These are phyloP conservation scores for Coemansia sp. DNA, from an alignment of 192 early-diverging fungal genomes.

Conservation along the genomic window DNA sequence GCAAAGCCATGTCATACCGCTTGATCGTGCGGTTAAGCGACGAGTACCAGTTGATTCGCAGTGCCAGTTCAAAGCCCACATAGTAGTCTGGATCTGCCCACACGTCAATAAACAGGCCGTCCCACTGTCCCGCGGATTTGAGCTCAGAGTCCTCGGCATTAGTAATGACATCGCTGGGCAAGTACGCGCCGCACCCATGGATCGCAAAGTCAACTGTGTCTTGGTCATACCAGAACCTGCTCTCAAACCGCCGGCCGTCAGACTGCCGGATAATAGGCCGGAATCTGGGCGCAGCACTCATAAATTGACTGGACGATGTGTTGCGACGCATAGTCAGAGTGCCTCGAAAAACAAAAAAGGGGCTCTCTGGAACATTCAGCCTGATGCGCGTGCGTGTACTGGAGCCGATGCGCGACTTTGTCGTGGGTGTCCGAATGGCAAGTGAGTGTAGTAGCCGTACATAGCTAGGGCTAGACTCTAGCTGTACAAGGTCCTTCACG, in stretches of 20 bases:
- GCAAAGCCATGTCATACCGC: constrained; percentile 70
- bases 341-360: constrained; percentile 48
- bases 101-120: constrained; percentile 46
- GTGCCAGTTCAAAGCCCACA: constrained; percentile 38
- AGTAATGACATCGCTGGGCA: constrained; percentile 24
- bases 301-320: neutral
- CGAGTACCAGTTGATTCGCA: constrained; percentile 69
- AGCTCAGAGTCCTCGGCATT: constrained; percentile 1
- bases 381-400: constrained; percentile 39
- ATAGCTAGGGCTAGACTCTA: constrained; percentile 18
- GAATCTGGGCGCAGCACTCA: constrained; percentile 17
- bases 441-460: constrained; percentile 15
- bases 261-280: constrained; percentile 44
- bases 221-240: constrained; percentile 52
- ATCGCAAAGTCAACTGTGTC: constrained; percentile 40
- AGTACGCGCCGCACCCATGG: constrained; percentile 55
- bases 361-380: constrained; percentile 49
- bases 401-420: neutral
- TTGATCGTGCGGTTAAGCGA: constrained; percentile 70
- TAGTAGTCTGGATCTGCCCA: constrained; percentile 39
- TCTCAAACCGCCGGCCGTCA: constrained; percentile 48
- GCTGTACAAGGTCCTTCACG: neutral
- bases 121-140: constrained; percentile 23
- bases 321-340: constrained; percentile 20
- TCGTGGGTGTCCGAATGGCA: neutral